These are phyloP conservation scores for Exophiala sideris DNA, from an alignment of 2,329 filamentous ascomycete genomes.

Conservation along the genomic window DNA sequence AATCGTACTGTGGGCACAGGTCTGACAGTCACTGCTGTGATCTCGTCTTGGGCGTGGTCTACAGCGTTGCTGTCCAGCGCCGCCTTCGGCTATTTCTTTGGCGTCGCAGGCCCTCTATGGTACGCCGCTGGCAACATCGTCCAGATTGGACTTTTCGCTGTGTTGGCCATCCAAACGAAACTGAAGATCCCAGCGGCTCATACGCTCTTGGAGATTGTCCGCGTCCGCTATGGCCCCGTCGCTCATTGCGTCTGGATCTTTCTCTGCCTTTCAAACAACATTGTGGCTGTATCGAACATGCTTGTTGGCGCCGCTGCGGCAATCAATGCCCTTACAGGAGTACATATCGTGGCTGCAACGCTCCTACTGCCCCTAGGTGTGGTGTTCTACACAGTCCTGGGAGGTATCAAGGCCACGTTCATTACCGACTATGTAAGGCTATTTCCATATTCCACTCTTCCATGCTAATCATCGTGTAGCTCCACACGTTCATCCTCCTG, in stretches of 20 bases:
- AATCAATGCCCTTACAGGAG: conserved; percentile 69
- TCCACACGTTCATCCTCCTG: conserved; percentile 44
- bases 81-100: conserved; percentile 74
- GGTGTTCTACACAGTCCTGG: conserved; percentile 51
- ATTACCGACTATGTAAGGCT: conserved; percentile 43
- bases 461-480: background rate
- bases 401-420: conserved; percentile 50
- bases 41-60: conserved; percentile 79
- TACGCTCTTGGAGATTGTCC: conserved; percentile 50
- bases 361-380: conserved; percentile 78
- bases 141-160: conserved; percentile 83
- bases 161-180: conserved; percentile 52
- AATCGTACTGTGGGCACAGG: conserved; percentile 84
- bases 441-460: no score
- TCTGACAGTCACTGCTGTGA: conserved; percentile 78
- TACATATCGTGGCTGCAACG: conserved; percentile 73
- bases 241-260: conserved; percentile 41
- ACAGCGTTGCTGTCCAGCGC: conserved; percentile 59
- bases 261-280: conserved; percentile 40
- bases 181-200: conserved; percentile 50
- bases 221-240: conserved; percentile 46
- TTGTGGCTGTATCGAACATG: conserved; percentile 45
- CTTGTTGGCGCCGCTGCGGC: conserved; percentile 68
- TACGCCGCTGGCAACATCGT: conserved; percentile 70
- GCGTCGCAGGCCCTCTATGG: conserved; percentile 63